phyloP scores from a whole-genome alignment of 2,329 filamentous ascomycete genomes.

The Fusarium pseudocircinatum region DNA sequence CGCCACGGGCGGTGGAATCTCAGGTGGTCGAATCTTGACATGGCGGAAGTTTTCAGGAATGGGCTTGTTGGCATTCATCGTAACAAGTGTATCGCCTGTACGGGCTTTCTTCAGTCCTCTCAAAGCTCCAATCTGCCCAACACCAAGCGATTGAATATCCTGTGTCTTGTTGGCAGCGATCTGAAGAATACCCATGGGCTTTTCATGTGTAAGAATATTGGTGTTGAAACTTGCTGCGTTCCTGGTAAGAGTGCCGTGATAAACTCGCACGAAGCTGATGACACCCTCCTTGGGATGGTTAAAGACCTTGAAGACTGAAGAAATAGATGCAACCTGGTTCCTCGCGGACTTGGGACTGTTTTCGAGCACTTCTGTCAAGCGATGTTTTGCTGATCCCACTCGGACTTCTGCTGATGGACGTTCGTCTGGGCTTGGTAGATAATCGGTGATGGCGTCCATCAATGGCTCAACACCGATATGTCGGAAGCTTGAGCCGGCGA shows the following conservation, averaged over 20 bases:
- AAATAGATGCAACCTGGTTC: slow-evolving; percentile 57
- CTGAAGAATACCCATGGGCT: slow-evolving; percentile 81
- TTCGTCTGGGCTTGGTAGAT: slow-evolving; percentile 84
- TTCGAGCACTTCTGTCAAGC: slow-evolving; percentile 51
- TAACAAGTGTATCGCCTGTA: slow-evolving; percentile 91
- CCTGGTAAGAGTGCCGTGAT: slow-evolving; percentile 81
- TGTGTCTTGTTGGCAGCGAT: slow-evolving; percentile 91
- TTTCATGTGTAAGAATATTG: slow-evolving; percentile 80
- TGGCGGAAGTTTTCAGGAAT: slow-evolving; percentile 75
- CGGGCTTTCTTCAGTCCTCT: slow-evolving; percentile 89
- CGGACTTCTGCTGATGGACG: slow-evolving; percentile 82
- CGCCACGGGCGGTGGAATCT: slow-evolving; percentile 92
- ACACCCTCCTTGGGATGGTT: slow-evolving; percentile 87
- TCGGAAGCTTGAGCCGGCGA: slow-evolving; percentile 90
- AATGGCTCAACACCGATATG: slow-evolving; percentile 95
- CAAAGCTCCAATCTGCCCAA: slow-evolving; percentile 94
- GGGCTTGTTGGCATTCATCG: slow-evolving; percentile 69
- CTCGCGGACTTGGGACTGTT: slow-evolving; percentile 50
- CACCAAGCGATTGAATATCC: slow-evolving; percentile 80
- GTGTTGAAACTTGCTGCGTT: slow-evolving; percentile 88
- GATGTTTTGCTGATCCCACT: slow-evolving; percentile 64
- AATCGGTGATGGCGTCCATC: slow-evolving; percentile 86
- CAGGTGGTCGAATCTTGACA: slow-evolving; percentile 86
- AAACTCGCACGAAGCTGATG: slow-evolving; percentile 91
- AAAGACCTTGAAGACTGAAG: slow-evolving; percentile 93